Base-by-base conservation (phyloP, 352 stramenopile genomes). In the Saprolegnia parasitica region DNA sequence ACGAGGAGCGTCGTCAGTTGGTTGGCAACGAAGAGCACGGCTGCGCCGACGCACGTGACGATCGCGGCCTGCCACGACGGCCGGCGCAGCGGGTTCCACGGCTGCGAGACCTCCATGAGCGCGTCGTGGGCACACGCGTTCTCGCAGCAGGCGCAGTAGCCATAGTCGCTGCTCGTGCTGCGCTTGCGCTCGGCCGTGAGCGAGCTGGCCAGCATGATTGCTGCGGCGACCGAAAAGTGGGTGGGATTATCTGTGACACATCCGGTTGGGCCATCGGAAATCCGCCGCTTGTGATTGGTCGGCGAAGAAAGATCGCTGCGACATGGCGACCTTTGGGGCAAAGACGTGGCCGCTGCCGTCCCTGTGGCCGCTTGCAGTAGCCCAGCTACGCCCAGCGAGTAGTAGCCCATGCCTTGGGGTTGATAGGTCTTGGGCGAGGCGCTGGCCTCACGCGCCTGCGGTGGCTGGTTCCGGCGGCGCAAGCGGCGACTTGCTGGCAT, bases 1-100 rank as follows among this genome's bases (percentile, higher is more conserved):
- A 91, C 83, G 21, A 81, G 77, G 11, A 91, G 75, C 67, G 81
- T 88, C 46, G 81, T 88, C 66, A 91, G 80, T 58, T 89, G 83
- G 70, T 91, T 91, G 13, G 79, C 81, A 23, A 89, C 77, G 71
- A 91, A 89, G 35, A 91, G 71, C 40, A 89, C 78, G 58, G 64
- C 71, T 21, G 79, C 82, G 9, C 78, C 78, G 42, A 77, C 63
- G 50, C 83, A 57, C 73, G 80, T 89, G 56, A 89, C 79, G 24
- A 79, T 65, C 21, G 80, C 68, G 29, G 75, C 70, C 26, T 82
- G 83, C 49, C 80, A 73, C 16, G 71, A 77, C 39, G 74, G 73
- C 32, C 80, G 63, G 39, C 79, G 80, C 47, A 91, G 62, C 60
- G 80, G 77, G 57, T 87, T 86, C 54, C 74, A 77, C 26, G 83